These are phyloP conservation scores for Sphaerostilbella broomeana DNA, from an alignment of 2,329 filamentous ascomycete genomes.

Conservation along the genomic window DNA sequence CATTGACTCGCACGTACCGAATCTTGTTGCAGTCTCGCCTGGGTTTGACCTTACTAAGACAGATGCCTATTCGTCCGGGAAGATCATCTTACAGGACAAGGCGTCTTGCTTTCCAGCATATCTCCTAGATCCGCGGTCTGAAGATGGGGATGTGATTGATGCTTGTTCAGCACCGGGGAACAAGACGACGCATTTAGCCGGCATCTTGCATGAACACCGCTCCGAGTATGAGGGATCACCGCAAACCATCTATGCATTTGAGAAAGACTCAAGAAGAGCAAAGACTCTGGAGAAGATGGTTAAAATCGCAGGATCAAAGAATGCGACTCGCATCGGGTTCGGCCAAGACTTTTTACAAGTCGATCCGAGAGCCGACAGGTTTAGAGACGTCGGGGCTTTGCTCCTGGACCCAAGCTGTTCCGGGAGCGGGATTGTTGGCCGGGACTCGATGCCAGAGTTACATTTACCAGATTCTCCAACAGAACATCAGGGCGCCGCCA, in stretches of 20 bases:
- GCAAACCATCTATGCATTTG: conserved; percentile 64
- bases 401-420: conserved; percentile 93
- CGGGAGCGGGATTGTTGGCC: conserved; percentile 86
- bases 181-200: conserved; percentile 90
- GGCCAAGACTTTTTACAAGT: conserved; percentile 78
- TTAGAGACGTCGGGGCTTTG: conserved; percentile 67
- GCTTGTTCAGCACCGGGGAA: conserved; percentile 93
- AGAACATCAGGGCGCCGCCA: conserved; percentile 2
- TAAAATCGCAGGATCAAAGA: conserved; percentile 62
- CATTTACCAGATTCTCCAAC: conserved; percentile 44
- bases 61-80: conserved; percentile 65
- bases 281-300: conserved; percentile 82
- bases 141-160: conserved; percentile 77
- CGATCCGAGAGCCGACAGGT: conserved; percentile 56
- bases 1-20: conserved; percentile 75
- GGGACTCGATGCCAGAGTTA: conserved; percentile 69
- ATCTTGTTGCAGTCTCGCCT: conserved; percentile 72
- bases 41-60: conserved; percentile 65
- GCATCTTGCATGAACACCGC: conserved; percentile 51
- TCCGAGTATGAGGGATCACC: conserved; percentile 28
- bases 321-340: conserved; percentile 59
- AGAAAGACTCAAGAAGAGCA: conserved; percentile 65
- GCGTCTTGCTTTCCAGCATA: conserved; percentile 96
- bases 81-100: conserved; percentile 90
- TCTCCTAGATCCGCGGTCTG: conserved; percentile 61